Evolutionary conservation across 1,284 basidiomycete species (phyloP), one percentile per base, ranked within the genome.

Genomic region (Sphagnurus paluster): DNA sequence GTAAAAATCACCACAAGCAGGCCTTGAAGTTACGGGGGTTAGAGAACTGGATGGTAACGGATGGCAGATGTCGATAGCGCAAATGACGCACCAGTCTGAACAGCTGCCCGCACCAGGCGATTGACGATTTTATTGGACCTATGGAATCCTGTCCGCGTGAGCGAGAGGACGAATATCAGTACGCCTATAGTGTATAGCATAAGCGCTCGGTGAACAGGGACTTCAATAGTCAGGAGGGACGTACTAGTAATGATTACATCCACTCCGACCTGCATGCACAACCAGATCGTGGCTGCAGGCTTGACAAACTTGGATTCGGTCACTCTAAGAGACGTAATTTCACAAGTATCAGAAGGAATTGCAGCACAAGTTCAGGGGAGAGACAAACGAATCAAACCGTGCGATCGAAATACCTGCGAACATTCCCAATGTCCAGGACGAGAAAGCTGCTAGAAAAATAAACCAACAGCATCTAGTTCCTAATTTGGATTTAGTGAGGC

Each of bases 1-100:
- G 42, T 36, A 16, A 37, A 44, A 17, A 44, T 20, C 17, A 33
- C 42, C 2, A 17, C 21, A 29, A 40, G n/a, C 10, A 40, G 17
- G 2, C 30, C 21, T 37, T 10, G 32, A 33, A 33, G 32, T n/a
- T n/a, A n/a, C n/a, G n/a, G n/a, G n/a, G n/a, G n/a, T 26, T 26
- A 7, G 7, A 26, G 25, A 7, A n/a, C n/a, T 33, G 30, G 30
- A 33, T 13, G 11, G 11, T 33, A 33, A 14, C 7, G n/a, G 30
- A 33, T 33, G 8, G 7, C 10, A 3, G 11, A 3, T 16, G 30
- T 6, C 7, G n/a, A 14, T 14, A 3, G 14, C 5, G 17, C 10
- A 33, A 10, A 2, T n/a, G 30, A n/a, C 21, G 16, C 23, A 37
- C 35, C 35, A 16, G 35, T 37, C 35, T 37, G 35, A 21, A 37